Base-by-base conservation (phyloP, 2,329 filamentous ascomycete species). In the Paraconiothyrium brasiliense region DNA sequence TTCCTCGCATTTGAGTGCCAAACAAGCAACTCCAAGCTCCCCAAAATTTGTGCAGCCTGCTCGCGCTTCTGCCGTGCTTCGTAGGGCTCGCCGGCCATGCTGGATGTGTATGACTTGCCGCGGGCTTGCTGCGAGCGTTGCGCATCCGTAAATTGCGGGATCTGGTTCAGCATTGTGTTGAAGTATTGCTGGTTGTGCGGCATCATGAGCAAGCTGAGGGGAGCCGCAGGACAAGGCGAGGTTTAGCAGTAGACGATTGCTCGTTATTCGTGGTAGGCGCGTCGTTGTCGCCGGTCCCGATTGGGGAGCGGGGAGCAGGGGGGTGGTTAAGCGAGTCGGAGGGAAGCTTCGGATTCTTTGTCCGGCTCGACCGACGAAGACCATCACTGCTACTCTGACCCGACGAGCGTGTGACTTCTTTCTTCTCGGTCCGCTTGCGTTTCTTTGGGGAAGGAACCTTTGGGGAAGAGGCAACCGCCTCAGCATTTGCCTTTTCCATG, bases 21-120 rank as follows among this genome's bases (percentile, higher is more conserved):
- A 11, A 79, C 70, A 39, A 80, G 54, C 73, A 79, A 64, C 63
- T 81, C 79, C 10, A 66, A 65, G 50, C 68, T 78, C 46, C 75
- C 74, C 1, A 80, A 59, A 37, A 79, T 74, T 16, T 62, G 54
- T 0, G 71, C 76, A 0, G 78, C 79, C 44, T 74, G 65, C 22
- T 74, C 64, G 1, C 78, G 63, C 10, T 52, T 46, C 60, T 77
- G 69, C 4, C 73, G 67, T 37, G 59, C 44, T 39, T 76, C 73
- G 57, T 71, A 78, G 24, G 61, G 61, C 50, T 78, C 75, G 41
- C 60, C 59, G 6, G 44, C 47, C n/a, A 35, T 24, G 34, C n/a
- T 30, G 13, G 50, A 34, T 5, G 44, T 30, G 56, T 63, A 66
- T 7, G 61, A 46, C 50, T 70, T 69, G 22, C 67, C 68, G 43